A percentile compares a stretch with the other conserved stretches of the same genome.
These are phyloP conservation scores for Pascua guehoae DNA, from an alignment of 1,284 basidiomycete genomes.

Conservation along the genomic window DNA sequence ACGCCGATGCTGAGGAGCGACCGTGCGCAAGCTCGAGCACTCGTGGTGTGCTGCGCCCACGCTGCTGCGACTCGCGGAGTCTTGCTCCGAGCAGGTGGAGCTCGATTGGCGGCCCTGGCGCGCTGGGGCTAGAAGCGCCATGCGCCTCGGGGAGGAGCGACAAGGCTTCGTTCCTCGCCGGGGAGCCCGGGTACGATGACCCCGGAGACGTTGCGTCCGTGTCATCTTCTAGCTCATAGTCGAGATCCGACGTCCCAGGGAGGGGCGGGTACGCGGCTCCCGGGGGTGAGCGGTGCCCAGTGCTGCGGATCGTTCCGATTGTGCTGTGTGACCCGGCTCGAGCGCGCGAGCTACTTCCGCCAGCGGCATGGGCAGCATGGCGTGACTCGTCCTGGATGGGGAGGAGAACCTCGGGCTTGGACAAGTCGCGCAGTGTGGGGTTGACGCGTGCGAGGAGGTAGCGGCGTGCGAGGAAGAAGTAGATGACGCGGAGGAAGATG, in stretches of 20 bases:
- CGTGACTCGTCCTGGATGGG: slow-evolving; percentile 5
- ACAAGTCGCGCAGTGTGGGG: slow-evolving; percentile 42
- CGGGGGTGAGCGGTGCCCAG: background rate
- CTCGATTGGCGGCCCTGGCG: slow-evolving; percentile 15
- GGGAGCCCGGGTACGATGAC: slow-evolving; percentile 1
- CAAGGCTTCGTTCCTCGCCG: background rate
- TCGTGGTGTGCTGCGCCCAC: slow-evolving; percentile 11
- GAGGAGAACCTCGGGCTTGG: slow-evolving; percentile 26
- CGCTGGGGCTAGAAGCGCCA: background rate
- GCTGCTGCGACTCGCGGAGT: slow-evolving; percentile 17
- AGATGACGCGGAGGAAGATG: slow-evolving; percentile 33
- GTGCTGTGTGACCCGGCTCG: too few relatives aligned
- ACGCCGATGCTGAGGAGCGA: background rate
- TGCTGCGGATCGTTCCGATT: background rate
- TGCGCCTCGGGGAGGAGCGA: background rate
- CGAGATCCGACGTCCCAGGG: slow-evolving; percentile 7
- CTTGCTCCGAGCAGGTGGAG: slow-evolving; percentile 28
- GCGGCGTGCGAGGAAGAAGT: slow-evolving; percentile 41
- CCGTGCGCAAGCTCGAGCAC: slow-evolving; percentile 34
- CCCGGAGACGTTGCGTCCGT: slow-evolving; percentile 5
- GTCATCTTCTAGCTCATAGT: slow-evolving; percentile 16
- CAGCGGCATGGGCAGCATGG: background rate
- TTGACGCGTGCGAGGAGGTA: slow-evolving; percentile 43
- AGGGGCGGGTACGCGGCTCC: background rate
- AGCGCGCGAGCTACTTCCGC: slow-evolving; percentile 1